These are phyloP conservation scores for Leccinum variabile DNA, from an alignment of 1,284 basidiomycete genomes.

Conservation along the genomic window DNA sequence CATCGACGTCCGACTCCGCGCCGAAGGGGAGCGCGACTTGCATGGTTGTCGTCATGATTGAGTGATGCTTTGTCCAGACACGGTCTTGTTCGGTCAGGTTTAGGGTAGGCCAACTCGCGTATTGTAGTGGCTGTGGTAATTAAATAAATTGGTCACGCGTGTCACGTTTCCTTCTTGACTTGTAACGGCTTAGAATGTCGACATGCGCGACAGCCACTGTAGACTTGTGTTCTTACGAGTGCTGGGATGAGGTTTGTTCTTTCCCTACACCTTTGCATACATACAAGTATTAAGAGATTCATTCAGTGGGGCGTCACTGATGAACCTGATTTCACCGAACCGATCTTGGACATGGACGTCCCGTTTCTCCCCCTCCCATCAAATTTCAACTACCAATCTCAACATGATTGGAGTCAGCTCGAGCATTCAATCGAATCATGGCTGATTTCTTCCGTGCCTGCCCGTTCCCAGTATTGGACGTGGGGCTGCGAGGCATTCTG, in stretches of 20 bases:
- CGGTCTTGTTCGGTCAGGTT: constrained; percentile 6
- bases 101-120: constrained; percentile 26
- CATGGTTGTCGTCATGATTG: constrained; percentile 7
- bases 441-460: neutral
- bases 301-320: neutral
- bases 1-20: constrained; percentile 24
- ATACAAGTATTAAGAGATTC: neutral
- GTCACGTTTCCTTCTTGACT: neutral
- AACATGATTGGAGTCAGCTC: neutral
- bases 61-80: neutral
- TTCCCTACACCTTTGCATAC: neutral
- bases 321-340: neutral
- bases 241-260: neutral
- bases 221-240: neutral
- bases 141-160: neutral
- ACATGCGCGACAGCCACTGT: neutral
- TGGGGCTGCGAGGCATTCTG: neutral
- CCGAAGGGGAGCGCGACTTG: constrained; percentile 12
- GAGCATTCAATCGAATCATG: neutral
- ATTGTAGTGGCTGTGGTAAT: constrained; percentile 8
- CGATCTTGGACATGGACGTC: neutral
- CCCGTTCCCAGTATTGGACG: neutral
- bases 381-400: neutral
- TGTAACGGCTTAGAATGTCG: neutral
- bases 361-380: neutral